phyloP scores from a whole-genome alignment of 2,329 filamentous ascomycete species.

The Clarireedia homoeocarpa region DNA sequence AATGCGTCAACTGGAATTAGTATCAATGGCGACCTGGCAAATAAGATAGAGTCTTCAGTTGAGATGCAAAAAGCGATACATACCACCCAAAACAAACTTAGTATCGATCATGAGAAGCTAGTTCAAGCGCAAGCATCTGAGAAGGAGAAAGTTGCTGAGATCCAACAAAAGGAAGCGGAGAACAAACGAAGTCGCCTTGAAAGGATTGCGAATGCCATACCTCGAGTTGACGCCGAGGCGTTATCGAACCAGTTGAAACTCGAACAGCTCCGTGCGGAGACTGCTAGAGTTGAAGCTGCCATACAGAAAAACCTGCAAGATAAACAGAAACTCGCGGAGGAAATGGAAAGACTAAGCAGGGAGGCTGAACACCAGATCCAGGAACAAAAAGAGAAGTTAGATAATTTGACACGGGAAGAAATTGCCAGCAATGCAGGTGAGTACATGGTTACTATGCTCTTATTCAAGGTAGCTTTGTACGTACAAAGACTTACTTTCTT shows the following conservation, averaged over 20 bases:
- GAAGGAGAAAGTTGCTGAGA: conserved; percentile 17
- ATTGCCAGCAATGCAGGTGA: conserved; percentile 23
- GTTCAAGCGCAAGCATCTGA: conserved; percentile 22
- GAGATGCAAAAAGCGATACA: conserved; percentile 23
- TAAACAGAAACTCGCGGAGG: conserved; percentile 28
- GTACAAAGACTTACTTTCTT: conserved; percentile 2
- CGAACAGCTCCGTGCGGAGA: conserved; percentile 25
- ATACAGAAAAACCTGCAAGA: conserved; percentile 27
- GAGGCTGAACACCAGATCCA: conserved; percentile 31
- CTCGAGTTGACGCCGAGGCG: conserved; percentile 29
- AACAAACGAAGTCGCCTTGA: conserved; percentile 26
- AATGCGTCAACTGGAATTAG: conserved; percentile 9
- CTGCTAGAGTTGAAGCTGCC: conserved; percentile 26
- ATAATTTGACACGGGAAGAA: conserved; percentile 23
- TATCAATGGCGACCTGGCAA: conserved; percentile 2
- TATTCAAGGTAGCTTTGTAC: too few species aligned
- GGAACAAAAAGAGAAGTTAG: conserved; percentile 28
- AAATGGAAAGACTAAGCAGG: conserved; percentile 27
- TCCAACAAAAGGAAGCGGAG: conserved; percentile 21
- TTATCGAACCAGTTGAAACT: conserved; percentile 23
- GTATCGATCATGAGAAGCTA: conserved; percentile 20
- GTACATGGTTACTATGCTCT: conserved; percentile 3
- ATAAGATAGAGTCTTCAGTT: conserved; percentile 22
- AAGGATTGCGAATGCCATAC: conserved; percentile 27
- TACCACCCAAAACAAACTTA: conserved; percentile 15